phyloP scores from a whole-genome alignment of 768 basidiomycete genomes.

The Tylopilus sp. region DNA sequence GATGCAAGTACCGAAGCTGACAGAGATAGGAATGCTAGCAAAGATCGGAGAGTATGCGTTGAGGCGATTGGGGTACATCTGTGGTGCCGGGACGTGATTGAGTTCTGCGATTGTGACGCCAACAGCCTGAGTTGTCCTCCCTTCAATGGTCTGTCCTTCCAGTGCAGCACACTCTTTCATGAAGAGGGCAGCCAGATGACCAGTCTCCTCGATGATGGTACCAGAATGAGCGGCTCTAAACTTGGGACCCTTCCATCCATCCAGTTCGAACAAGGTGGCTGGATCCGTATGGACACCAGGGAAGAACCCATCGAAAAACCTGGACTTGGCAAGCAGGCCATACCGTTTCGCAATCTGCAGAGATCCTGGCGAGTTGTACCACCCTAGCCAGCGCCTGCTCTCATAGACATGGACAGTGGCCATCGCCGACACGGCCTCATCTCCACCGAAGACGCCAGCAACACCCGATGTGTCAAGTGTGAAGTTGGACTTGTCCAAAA shows the following conservation, averaged over 20 bases:
- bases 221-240: slow-evolving; percentile 34
- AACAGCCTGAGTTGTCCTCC: slow-evolving; percentile 22
- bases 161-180: slow-evolving; percentile 19
- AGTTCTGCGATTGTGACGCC: slow-evolving; percentile 30
- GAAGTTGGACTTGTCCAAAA: slow-evolving; percentile 21
- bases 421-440: slow-evolving; percentile 38
- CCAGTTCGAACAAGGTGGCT: slow-evolving; percentile 30
- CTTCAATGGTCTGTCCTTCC: slow-evolving; percentile 16
- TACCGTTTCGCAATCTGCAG: slow-evolving; percentile 34
- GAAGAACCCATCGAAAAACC: slow-evolving; percentile 33
- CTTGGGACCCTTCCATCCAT: slow-evolving; percentile 30
- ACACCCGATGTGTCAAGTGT: slow-evolving; percentile 32
- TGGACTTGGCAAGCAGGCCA: slow-evolving; percentile 31
- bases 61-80: slow-evolving; percentile 19
- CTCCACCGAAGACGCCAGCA: slow-evolving; percentile 37
- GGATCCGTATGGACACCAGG: slow-evolving; percentile 34
- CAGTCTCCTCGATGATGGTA: slow-evolving; percentile 27
- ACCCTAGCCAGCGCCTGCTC: slow-evolving; percentile 34
- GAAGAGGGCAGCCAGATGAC: slow-evolving; percentile 31
- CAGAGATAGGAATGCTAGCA: slow-evolving; percentile 30
- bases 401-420: slow-evolving; percentile 34
- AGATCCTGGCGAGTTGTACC: slow-evolving; percentile 39
- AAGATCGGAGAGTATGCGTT: slow-evolving; percentile 20
- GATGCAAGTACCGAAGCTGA: slow-evolving; percentile 27
- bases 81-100: slow-evolving; percentile 15